Conservation (phyloP, 179 eudicot genomes). For the Drosera spatulata region DNA sequence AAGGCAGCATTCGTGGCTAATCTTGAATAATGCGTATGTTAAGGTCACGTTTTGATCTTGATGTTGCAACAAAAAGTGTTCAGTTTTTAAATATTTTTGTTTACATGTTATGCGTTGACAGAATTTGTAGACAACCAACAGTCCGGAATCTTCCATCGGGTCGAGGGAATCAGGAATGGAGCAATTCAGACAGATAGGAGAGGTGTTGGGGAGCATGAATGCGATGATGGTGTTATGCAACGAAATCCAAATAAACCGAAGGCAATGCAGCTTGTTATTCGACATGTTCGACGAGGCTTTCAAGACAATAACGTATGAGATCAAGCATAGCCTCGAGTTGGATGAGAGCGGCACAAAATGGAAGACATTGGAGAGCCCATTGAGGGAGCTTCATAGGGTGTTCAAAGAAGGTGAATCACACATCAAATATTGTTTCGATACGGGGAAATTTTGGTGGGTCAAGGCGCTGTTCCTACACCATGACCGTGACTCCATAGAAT, state of each 20-base stretch:
- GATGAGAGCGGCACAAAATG: slow-evolving; percentile 71
- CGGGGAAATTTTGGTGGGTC: slow-evolving; percentile 51
- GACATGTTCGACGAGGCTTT: slow-evolving; percentile 54
- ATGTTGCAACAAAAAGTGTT: too few species aligned
- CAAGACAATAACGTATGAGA: slow-evolving; percentile 53
- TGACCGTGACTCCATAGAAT: slow-evolving; percentile 51
- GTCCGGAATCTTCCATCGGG: neutral
- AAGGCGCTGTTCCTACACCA: slow-evolving; percentile 45
- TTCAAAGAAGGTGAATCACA: slow-evolving; percentile 72
- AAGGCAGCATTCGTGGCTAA: too few species aligned
- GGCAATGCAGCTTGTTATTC: slow-evolving; percentile 60
- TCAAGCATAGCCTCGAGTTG: slow-evolving; percentile 48
- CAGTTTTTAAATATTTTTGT: too few species aligned
- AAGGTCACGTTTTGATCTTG: too few species aligned
- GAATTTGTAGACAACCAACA: neutral
- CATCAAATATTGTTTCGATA: slow-evolving; percentile 46
- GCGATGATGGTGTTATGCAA: slow-evolving; percentile 57
- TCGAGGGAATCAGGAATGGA: slow-evolving; percentile 34
- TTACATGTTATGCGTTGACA: too few species aligned
- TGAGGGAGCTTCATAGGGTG: slow-evolving; percentile 58
- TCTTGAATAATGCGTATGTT: too few species aligned
- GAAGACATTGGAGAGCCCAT: slow-evolving; percentile 67
- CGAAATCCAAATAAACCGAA: slow-evolving; percentile 40
- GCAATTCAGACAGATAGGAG: slow-evolving; percentile 79
- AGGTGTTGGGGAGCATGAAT: slow-evolving; percentile 67